Base-by-base conservation (phyloP, 2,329 filamentous ascomycete species). In the Chalaropsis ovoidea region DNA sequence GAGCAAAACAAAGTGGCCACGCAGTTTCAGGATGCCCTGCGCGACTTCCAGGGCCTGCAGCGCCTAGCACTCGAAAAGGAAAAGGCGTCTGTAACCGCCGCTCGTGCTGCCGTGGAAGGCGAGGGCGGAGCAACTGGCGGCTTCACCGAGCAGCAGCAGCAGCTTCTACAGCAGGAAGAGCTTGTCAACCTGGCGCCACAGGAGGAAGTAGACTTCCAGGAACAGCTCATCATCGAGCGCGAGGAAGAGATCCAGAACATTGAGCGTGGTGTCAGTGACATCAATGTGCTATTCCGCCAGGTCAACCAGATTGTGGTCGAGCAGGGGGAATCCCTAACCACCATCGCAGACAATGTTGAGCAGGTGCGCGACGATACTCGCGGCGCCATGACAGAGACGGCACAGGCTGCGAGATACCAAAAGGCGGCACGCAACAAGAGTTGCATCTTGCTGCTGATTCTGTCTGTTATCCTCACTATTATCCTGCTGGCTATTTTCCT, bases 231-330 rank as follows among this genome's bases (percentile, higher is more conserved):
- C 73, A 87, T 95, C 68, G 93, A 99, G 80, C 91, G 95, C 64
- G 94, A 99, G 76, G 86, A 90, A 66, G 94, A 99, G 78, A 99
- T 99, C 70, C 87, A 92, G 68, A 95, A 95, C 74, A 99, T 99
- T 72, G 94, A 97, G 77, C 92, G 96, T 75, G 91, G 89, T 65
- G 94, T 99, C 6, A 89, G 89, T 65, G 94, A 99, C 72, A 79
- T 99, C 69, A 99, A 99, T 72, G 94, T 97, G 72, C 82, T 99
- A 54, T 99, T 99, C 80, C 83, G 92, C 69, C 93, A 99, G 78
- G 91, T 99, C n/a, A 94, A 93, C 60, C 91, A 96, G 75, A 96
- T 99, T 75, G 92, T 99, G 62, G 85, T 85, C 68, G 93, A 97
- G 77, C 94, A 99, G 77, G 94, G 94, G 62, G 89, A 90, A 71